These are phyloP conservation scores for Cercospora janseana DNA, from an alignment of 2,329 filamentous ascomycete species.

Conservation along the genomic window DNA sequence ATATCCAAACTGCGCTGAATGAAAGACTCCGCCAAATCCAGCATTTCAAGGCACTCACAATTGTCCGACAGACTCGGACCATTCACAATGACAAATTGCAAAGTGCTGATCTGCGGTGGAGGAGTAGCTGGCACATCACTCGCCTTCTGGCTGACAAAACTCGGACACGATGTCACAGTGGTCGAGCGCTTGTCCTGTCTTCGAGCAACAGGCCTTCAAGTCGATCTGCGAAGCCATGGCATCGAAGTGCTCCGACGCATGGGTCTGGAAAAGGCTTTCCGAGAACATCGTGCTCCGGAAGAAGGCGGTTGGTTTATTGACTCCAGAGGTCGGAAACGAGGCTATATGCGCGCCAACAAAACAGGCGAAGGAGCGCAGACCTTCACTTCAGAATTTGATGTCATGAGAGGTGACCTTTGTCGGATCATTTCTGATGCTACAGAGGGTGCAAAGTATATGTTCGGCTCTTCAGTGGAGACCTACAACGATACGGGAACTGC, in stretches of 20 bases:
- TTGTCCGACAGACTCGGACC: too few relatives aligned
- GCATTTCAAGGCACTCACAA: too few relatives aligned
- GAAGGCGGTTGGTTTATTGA: slow-evolving; percentile 44
- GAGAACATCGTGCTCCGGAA: slow-evolving; percentile 41
- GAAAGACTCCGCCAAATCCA: too few relatives aligned
- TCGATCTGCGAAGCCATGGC: slow-evolving; percentile 47
- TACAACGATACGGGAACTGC: slow-evolving; percentile 3
- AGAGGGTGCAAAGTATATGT: slow-evolving; percentile 16
- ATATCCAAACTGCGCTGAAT: too few relatives aligned
- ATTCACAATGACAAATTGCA: slow-evolving; percentile 19
- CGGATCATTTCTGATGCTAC: slow-evolving; percentile 11
- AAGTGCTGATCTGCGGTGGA: slow-evolving; percentile 41
- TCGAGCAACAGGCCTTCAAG: slow-evolving; percentile 44
- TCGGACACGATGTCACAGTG: slow-evolving; percentile 40
- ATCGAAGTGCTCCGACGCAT: slow-evolving; percentile 44
- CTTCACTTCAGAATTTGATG: slow-evolving; percentile 41
- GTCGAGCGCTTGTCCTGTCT: slow-evolving; percentile 44
- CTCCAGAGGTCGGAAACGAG: slow-evolving; percentile 24
- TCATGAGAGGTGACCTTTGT: slow-evolving; percentile 40
- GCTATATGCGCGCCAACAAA: slow-evolving; percentile 20
- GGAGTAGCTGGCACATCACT: slow-evolving; percentile 43
- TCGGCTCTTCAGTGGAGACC: slow-evolving; percentile 18
- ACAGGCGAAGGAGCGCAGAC: slow-evolving; percentile 37
- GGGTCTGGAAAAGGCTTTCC: slow-evolving; percentile 42
- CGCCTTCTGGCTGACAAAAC: slow-evolving; percentile 37